phyloP scores from a whole-genome alignment of 148 eudicot species.

The Dianthus caryophyllus region DNA sequence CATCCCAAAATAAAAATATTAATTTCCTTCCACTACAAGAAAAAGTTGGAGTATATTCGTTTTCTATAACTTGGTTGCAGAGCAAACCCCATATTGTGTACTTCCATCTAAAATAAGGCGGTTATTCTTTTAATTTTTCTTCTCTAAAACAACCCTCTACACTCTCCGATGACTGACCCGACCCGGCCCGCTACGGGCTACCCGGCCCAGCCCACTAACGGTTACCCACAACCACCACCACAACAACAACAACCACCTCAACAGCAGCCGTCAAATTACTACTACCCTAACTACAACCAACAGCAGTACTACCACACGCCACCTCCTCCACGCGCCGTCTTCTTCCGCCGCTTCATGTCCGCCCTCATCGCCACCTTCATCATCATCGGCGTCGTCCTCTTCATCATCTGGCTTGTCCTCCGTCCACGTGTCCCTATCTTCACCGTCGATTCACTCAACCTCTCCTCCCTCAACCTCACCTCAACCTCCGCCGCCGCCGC shows the following conservation, averaged over 20 bases:
- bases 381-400: conserved; percentile 44
- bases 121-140: too few species aligned
- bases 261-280: conserved; percentile 29
- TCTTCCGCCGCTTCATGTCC: conserved; percentile 60
- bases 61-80: too few species aligned
- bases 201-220: conserved; percentile 38
- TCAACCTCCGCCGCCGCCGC: too few species aligned
- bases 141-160: too few species aligned
- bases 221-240: conserved; percentile 28
- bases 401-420: conserved; percentile 69
- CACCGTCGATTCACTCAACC: conserved; percentile 38
- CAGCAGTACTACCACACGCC: conserved; percentile 22
- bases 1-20: too few species aligned
- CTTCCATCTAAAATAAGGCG: too few species aligned
- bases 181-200: conserved; percentile 47
- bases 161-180: conserved; percentile 34
- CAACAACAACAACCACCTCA: conserved; percentile 26
- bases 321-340: conserved; percentile 43
- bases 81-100: too few species aligned
- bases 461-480: conserved; percentile 46
- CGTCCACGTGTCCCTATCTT: conserved; percentile 75
- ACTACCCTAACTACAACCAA: conserved; percentile 30
- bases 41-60: too few species aligned
- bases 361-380: conserved; percentile 42
- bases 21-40: too few species aligned